These are phyloP conservation scores for Syncephalastrum contaminatum DNA, from an alignment of 371 early-diverging fungal species.

Conservation along the genomic window DNA sequence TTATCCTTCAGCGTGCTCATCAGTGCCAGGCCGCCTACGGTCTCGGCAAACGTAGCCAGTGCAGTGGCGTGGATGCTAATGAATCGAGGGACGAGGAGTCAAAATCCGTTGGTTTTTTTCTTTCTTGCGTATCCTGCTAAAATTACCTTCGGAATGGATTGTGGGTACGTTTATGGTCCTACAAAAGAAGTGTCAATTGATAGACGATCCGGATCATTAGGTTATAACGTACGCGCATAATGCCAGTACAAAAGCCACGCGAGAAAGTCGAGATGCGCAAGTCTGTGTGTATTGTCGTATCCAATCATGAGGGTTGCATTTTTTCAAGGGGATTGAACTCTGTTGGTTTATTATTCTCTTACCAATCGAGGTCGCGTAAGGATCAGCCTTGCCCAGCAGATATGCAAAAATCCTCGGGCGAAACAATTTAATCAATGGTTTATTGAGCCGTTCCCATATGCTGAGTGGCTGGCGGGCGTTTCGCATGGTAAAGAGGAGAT, in stretches of 20 bases:
- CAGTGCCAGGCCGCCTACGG: conserved; percentile 55
- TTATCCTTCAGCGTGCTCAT: conserved; percentile 45
- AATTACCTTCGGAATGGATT: conserved; percentile 23
- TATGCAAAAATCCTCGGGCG: conserved; percentile 43
- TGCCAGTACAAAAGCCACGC: conserved; percentile 46
- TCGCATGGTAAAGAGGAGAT: conserved; percentile 38
- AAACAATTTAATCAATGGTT: conserved; percentile 44
- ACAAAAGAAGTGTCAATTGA: not conserved
- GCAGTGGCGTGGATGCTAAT: conserved; percentile 57
- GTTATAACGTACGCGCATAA: conserved; percentile 41
- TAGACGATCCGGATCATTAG: not conserved
- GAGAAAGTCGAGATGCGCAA: conserved; percentile 50
- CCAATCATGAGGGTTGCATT: not conserved
- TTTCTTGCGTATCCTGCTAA: not conserved
- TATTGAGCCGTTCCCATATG: conserved; percentile 47
- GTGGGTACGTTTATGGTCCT: conserved; percentile 24
- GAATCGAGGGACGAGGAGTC: not conserved
- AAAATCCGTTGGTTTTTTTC: not conserved
- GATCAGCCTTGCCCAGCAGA: conserved; percentile 35
- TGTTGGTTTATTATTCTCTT: conserved; percentile 2
- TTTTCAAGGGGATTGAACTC: not conserved
- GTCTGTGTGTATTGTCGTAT: conserved; percentile 19
- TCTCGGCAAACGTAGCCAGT: conserved; percentile 61
- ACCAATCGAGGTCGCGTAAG: conserved; percentile 49
- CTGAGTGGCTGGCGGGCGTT: conserved; percentile 40